phyloP scores from a whole-genome alignment of 768 basidiomycete species.

The Rhizopogon sp. region DNA sequence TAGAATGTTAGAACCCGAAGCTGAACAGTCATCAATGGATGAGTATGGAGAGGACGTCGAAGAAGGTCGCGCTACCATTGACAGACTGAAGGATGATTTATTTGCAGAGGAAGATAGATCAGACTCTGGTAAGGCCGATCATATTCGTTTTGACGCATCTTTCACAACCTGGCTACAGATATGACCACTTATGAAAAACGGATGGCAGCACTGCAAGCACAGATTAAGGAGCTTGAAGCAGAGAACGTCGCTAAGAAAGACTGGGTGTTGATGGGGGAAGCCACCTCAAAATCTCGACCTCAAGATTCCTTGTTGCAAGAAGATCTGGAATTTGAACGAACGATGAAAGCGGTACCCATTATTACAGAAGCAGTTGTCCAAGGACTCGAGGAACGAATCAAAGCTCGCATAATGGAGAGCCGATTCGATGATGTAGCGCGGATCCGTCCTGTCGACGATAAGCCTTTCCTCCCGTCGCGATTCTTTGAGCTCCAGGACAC shows the following conservation, averaged over 20 bases:
- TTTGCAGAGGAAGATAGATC: conserved; percentile 62
- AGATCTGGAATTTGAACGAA: conserved; percentile 92
- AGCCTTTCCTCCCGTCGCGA: conserved; percentile 87
- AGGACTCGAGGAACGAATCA: conserved; percentile 85
- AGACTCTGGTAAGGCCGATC: not conserved
- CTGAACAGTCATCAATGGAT: conserved; percentile 17
- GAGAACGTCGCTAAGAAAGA: conserved; percentile 87
- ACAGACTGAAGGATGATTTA: conserved; percentile 70
- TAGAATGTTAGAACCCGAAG: conserved; percentile 24
- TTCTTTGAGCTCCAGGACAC: conserved; percentile 86
- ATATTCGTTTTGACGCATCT: not conserved
- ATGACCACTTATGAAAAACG: conserved; percentile 78
- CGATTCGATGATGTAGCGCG: conserved; percentile 92
- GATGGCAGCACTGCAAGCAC: conserved; percentile 63
- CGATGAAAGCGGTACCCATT: conserved; percentile 79
- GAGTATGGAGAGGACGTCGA: conserved; percentile 26
- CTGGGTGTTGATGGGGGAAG: conserved; percentile 93
- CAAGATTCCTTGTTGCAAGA: conserved; percentile 90
- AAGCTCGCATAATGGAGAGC: conserved; percentile 77
- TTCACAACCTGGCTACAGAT: conserved; percentile 29
- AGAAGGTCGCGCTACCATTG: conserved; percentile 46
- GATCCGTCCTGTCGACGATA: conserved; percentile 71
- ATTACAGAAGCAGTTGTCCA: conserved; percentile 86
- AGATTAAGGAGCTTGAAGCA: conserved; percentile 78
- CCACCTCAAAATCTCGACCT: conserved; percentile 74